Percentiles rank a stretch among this genome's conserved stretches.
Conservation (phyloP, 2,329 filamentous ascomycete species). For the Trichoderma aggressivum region DNA sequence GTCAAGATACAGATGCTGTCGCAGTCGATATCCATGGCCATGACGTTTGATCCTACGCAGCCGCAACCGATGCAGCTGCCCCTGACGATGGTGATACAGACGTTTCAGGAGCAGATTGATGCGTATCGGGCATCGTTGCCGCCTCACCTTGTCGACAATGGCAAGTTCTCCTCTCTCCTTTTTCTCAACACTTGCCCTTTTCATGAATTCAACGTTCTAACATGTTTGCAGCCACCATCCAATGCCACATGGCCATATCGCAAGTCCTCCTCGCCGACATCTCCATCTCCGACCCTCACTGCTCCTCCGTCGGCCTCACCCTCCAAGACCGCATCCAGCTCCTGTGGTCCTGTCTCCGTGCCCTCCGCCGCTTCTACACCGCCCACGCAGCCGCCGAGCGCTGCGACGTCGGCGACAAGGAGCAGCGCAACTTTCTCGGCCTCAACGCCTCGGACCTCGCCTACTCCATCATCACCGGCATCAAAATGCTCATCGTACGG, state of each 20-base stretch:
- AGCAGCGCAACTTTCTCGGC: constrained; percentile 40
- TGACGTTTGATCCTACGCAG: constrained; percentile 32
- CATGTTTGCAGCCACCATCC: constrained; percentile 34
- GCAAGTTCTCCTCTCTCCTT: constrained; percentile 24
- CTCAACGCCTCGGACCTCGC: constrained; percentile 47
- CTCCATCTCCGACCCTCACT: constrained; percentile 40
- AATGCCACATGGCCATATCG: constrained; percentile 42
- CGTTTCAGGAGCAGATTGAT: constrained; percentile 44
- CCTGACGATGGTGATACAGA: constrained; percentile 40
- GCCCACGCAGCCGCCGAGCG: constrained; percentile 31
- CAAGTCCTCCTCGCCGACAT: constrained; percentile 48
- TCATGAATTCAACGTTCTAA: neutral
- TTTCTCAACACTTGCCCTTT: neutral
- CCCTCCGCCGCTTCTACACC: constrained; percentile 41
- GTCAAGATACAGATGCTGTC: constrained; percentile 47
- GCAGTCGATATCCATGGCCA: constrained; percentile 44
- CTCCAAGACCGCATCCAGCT: constrained; percentile 41
- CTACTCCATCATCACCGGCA: constrained; percentile 44
- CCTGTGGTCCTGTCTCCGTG: constrained; percentile 44
- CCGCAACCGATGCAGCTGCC: constrained; percentile 34
- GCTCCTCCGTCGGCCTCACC: constrained; percentile 31
- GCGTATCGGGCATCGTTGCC: constrained; percentile 38
- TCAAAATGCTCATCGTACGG: constrained; percentile 46
- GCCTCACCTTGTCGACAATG: constrained; percentile 32
- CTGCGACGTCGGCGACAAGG: constrained; percentile 26